These are phyloP conservation scores for Zopfochytrium polystomum DNA, from an alignment of 371 early-diverging fungal genomes.

Conservation along the genomic window DNA sequence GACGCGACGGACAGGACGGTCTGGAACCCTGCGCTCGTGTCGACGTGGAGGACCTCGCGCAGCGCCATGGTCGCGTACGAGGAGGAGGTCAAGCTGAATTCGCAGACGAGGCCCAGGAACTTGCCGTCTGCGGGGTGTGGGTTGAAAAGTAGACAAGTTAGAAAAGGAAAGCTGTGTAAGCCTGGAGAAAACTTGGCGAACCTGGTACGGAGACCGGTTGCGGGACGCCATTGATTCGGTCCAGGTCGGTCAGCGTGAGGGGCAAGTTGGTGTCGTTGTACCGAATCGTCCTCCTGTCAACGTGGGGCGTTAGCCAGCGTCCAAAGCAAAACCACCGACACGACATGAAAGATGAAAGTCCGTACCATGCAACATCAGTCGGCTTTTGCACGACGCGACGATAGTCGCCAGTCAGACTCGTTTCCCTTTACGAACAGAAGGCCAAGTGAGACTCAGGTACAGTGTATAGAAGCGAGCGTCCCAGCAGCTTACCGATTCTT, in stretches of 20 bases:
- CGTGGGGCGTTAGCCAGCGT: background rate
- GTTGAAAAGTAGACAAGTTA: background rate
- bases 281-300: conserved; percentile 46
- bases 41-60: conserved; percentile 83
- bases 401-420: conserved; percentile 21
- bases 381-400: conserved; percentile 22
- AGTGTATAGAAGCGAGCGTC: too few species aligned
- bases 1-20: conserved; percentile 29
- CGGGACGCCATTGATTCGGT: conserved; percentile 52
- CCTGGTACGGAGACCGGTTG: conserved; percentile 42
- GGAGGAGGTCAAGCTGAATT: conserved; percentile 74
- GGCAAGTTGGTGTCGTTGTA: conserved; percentile 66
- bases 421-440: conserved; percentile 12
- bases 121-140: conserved; percentile 51
- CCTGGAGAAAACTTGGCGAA: too few species aligned
- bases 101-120: conserved; percentile 68
- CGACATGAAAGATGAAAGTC: background rate
- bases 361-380: conserved; percentile 34
- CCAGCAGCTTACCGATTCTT: conserved; percentile 36
- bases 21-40: conserved; percentile 66
- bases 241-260: conserved; percentile 70
- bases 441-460: too few species aligned
- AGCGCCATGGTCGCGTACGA: conserved; percentile 97
- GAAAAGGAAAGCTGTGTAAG: too few species aligned
- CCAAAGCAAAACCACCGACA: background rate